These are phyloP conservation scores for Aspergillus pseudoviridinutans DNA, from an alignment of 2,329 filamentous ascomycete species.

Conservation along the genomic window DNA sequence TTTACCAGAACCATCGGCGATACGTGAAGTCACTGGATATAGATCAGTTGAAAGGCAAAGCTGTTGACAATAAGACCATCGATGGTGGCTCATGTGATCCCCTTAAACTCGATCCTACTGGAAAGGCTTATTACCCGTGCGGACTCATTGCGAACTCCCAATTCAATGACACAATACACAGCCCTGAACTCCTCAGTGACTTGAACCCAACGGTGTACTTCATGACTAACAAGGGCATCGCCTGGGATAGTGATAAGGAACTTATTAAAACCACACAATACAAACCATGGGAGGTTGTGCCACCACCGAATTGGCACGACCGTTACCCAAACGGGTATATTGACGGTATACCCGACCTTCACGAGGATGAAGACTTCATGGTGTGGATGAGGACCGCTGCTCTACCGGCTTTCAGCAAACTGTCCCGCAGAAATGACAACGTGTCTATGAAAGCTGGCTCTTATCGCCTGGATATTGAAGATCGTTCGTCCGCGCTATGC, in stretches of 20 bases:
- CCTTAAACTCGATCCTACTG: conserved; percentile 53
- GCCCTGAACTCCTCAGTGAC: conserved; percentile 54
- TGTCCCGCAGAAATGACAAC: conserved; percentile 77
- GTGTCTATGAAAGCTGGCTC: conserved; percentile 63
- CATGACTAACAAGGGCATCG: conserved; percentile 76
- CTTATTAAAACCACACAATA: conserved; percentile 72
- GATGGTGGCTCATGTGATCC: conserved; percentile 70
- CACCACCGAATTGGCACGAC: conserved; percentile 79
- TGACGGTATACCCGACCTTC: conserved; percentile 64
- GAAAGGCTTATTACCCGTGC: conserved; percentile 84
- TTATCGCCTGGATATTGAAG: conserved; percentile 72
- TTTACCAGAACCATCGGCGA: conserved; percentile 97
- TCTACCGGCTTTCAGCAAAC: conserved; percentile 89
- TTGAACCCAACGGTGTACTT: conserved; percentile 58
- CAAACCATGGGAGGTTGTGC: conserved; percentile 61
- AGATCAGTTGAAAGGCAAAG: conserved; percentile 74
- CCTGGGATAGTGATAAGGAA: conserved; percentile 78
- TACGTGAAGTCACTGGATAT: conserved; percentile 88
- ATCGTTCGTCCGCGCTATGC: conserved; percentile 58
- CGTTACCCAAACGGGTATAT: conserved; percentile 70
- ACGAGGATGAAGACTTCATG: conserved; percentile 79
- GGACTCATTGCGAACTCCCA: conserved; percentile 93
- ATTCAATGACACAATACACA: conserved; percentile 87
- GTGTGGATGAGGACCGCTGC: conserved; percentile 99
- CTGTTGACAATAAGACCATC: conserved; percentile 59